These are phyloP conservation scores for Pochonia chlamydosporia DNA, from an alignment of 2,329 filamentous ascomycete species.

Conservation along the genomic window DNA sequence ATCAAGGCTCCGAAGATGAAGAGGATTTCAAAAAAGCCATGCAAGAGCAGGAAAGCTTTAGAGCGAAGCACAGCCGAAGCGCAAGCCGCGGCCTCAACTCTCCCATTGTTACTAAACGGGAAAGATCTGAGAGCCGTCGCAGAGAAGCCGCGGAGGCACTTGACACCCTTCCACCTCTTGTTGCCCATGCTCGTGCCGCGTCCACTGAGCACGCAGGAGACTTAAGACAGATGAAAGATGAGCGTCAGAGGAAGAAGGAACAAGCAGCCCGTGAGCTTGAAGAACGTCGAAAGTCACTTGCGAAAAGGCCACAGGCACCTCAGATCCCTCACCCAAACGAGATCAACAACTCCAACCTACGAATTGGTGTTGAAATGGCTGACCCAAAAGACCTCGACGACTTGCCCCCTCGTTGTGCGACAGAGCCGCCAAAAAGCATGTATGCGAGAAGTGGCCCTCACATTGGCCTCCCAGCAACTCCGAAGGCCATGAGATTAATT, in stretches of 20 bases:
- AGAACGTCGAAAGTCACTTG: slow-evolving; percentile 77
- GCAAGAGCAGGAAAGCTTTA: slow-evolving; percentile 49
- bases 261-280: slow-evolving; percentile 80
- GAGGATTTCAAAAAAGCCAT: slow-evolving; percentile 50
- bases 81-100: slow-evolving; percentile 34
- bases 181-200: slow-evolving; percentile 26
- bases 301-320: slow-evolving; percentile 72
- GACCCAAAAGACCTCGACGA: slow-evolving; percentile 37
- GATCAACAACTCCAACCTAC: slow-evolving; percentile 26
- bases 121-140: slow-evolving; percentile 35
- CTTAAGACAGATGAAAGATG: slow-evolving; percentile 49
- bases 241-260: slow-evolving; percentile 63
- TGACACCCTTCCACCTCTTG: slow-evolving; percentile 25
- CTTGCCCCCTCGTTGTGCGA: slow-evolving; percentile 56
- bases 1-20: slow-evolving; percentile 56
- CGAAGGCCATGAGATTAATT: slow-evolving; percentile 81
- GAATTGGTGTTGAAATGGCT: slow-evolving; percentile 34
- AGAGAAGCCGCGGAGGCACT: slow-evolving; percentile 24
- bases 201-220: slow-evolving; percentile 48
- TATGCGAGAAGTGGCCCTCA: slow-evolving; percentile 43
- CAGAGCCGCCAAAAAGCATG: slow-evolving; percentile 52
- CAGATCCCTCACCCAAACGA: slow-evolving; percentile 70
- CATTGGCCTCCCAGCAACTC: slow-evolving; percentile 83
- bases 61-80: slow-evolving; percentile 49
- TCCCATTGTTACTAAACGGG: slow-evolving; percentile 26